Conservation (phyloP, 495 filamentous ascomycete species). For the Apiosordaria backusii region DNA sequence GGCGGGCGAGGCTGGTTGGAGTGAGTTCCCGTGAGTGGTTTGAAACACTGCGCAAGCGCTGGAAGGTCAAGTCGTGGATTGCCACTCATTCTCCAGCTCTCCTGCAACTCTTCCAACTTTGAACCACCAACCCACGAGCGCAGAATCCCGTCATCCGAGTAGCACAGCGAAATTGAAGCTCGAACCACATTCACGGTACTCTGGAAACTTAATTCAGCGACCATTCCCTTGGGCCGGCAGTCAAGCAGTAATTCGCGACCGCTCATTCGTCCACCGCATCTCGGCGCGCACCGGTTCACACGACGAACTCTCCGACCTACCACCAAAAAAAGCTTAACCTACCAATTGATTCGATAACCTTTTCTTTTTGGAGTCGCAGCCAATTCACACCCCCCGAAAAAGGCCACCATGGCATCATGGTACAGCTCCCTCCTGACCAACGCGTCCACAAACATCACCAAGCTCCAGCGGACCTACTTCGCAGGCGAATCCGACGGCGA, state of each 20-base stretch:
- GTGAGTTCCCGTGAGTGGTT: background rate
- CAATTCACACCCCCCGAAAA: no score
- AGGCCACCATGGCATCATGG: slow-evolving; percentile 65
- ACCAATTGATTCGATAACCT: background rate
- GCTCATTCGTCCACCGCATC: background rate
- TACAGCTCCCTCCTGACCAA: slow-evolving; percentile 74
- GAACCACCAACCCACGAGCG: background rate
- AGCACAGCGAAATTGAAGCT: background rate
- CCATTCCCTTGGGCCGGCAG: background rate
- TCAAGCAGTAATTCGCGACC: background rate
- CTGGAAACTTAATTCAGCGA: background rate
- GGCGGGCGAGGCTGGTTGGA: background rate
- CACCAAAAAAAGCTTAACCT: slow-evolving; percentile 24
- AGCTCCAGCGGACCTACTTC: slow-evolving; percentile 74
- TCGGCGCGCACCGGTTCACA: background rate
- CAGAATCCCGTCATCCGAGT: background rate
- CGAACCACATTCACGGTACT: background rate
- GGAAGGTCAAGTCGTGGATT: background rate
- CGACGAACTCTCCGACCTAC: background rate
- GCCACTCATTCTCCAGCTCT: background rate
- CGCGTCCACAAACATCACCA: slow-evolving; percentile 73
- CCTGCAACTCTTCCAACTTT: background rate
- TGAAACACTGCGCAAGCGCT: background rate
- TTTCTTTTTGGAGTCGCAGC: no score
- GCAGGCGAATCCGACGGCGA: slow-evolving; percentile 80